Base-by-base conservation (phyloP, 2,329 filamentous ascomycete genomes). In the Fusarium continuum region DNA sequence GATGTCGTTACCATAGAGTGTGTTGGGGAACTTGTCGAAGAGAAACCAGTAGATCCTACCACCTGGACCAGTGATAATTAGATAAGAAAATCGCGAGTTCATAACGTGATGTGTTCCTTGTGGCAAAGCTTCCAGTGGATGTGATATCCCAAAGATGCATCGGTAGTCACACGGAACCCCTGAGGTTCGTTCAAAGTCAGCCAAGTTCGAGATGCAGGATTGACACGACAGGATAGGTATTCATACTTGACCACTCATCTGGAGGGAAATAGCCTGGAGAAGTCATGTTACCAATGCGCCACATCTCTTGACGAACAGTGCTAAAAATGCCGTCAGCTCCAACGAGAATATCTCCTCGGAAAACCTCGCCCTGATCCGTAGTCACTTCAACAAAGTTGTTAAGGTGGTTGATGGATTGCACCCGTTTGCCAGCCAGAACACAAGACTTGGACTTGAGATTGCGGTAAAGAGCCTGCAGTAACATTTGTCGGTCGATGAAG, bases 271-370 rank as follows among this genome's bases (percentile, higher is more conserved):
- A 62, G 0, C 46, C 54, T 0, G 65, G 64, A 0, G 40, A 41
- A 2, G 13, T 10, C 9, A 61, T 6, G 1, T 55, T 55, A 1
- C 48, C 61, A 0, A 68, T 20, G n/a, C 43, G 60, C 58, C 58
- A 58, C 73, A 74, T 74, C 25, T 76, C 72, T 5, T 59, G 38
- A 6, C 79, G 66, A 2, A 78, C 69, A 0, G 55, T 62, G 61
- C 79, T 80, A 51, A 79, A 72, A 16, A 80, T 71, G 2, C 79
- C 79, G 39, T 81, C 79, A 1, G 76, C 74, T 0, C 79, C 77
- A 0, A 80, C 67, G 0, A 80, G 61, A 0, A 80, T 59, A 16
- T 74, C 69, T 0, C 76, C 78, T 1, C 59, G 32, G 31, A 73
- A 74, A 0, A 55, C 7, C 36, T 6, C 59, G 49, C n/a, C 49